Conservation (phyloP, 306 rosid genomes). For the Lithocarpus polystachyus region DNA sequence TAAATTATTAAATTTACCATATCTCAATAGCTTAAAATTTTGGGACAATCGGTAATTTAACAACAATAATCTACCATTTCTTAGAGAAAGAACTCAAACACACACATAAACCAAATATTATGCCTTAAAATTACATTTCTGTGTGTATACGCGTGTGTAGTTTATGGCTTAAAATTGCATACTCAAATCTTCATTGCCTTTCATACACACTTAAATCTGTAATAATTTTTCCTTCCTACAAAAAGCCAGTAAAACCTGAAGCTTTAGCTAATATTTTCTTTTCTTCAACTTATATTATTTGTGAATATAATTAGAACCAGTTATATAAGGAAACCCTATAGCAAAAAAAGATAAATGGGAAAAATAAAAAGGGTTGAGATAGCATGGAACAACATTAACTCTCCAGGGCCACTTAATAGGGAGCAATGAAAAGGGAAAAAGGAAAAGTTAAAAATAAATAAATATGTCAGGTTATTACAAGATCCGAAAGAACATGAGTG, state of each 20-base stretch:
- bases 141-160: not conserved
- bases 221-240: not conserved
- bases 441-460: not conserved
- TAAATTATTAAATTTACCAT: too few species aligned
- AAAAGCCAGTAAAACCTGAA: not conserved
- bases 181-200: not conserved
- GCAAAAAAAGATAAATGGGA: not conserved
- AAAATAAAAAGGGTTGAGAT: not conserved
- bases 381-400: not conserved
- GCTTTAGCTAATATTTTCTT: not conserved
- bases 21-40: too few species aligned
- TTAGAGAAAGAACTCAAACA: not conserved
- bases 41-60: too few species aligned
- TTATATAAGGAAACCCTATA: not conserved
- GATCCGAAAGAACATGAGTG: not conserved
- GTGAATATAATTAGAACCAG: not conserved
- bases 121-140: not conserved
- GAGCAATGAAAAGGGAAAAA: not conserved
- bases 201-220: not conserved
- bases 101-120: not conserved
- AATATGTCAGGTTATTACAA: not conserved
- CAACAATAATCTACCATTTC: not conserved
- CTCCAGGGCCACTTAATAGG: not conserved
- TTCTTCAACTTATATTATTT: not conserved
- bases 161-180: not conserved